Evolutionary conservation across 202 grass and related monocot genomes (phyloP).

Genomic region (Saccharum hybrid): DNA sequence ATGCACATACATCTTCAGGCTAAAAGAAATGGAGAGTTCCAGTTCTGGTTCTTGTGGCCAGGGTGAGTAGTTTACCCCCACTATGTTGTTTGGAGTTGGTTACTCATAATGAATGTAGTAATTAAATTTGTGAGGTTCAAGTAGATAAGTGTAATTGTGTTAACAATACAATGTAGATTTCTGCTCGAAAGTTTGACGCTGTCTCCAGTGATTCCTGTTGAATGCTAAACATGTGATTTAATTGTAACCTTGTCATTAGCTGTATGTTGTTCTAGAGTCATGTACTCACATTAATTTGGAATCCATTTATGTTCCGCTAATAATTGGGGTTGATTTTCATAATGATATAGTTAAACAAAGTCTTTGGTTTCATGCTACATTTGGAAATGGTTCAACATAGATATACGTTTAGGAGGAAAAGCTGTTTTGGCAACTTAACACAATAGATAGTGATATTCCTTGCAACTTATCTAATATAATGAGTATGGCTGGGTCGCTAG

Average conservation of each 20-base stretch:
- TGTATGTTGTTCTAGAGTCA: neutral
- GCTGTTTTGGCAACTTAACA: neutral
- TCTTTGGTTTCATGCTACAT: neutral
- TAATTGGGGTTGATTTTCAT: constrained; percentile 8
- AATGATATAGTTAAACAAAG: neutral
- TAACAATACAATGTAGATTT: constrained; percentile 2
- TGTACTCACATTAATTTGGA: constrained; percentile 17
- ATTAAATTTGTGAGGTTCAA: constrained; percentile 25
- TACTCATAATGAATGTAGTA: neutral
- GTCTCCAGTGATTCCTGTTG: constrained; percentile 7
- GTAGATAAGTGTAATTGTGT: neutral
- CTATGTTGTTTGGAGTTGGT: neutral
- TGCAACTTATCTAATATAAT: constrained; percentile 1
- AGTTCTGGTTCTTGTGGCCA: constrained; percentile 47
- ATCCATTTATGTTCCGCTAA: neutral
- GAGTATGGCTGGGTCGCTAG: neutral
- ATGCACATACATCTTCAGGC: constrained; percentile 37
- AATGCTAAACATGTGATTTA: constrained; percentile 11
- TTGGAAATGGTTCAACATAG: neutral
- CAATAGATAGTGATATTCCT: constrained; percentile 13
- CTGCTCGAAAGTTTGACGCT: neutral
- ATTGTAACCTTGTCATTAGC: neutral
- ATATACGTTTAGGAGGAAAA: neutral
- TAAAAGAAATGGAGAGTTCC: constrained; percentile 62
- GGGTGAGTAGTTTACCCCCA: constrained; percentile 36